phyloP scores from a whole-genome alignment of 2,329 filamentous ascomycete genomes.

The Fusarium pseudocircinatum region DNA sequence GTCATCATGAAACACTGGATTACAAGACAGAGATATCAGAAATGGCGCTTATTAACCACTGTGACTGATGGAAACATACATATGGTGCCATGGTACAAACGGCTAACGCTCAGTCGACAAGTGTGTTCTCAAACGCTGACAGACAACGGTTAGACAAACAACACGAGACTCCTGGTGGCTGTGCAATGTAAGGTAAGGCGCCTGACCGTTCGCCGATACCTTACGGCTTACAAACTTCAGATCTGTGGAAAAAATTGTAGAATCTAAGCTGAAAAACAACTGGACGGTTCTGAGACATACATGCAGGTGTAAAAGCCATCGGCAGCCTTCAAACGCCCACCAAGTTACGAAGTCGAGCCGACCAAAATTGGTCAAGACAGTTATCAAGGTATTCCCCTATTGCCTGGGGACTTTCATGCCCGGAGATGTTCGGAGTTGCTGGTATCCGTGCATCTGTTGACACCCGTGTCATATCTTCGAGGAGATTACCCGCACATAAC shows the following conservation, averaged over 20 bases:
- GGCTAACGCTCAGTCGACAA: neutral
- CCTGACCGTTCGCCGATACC: neutral
- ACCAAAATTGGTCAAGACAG: too few relatives aligned
- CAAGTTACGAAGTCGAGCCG: neutral
- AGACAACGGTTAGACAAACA: conserved; percentile 10
- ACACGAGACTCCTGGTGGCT: neutral
- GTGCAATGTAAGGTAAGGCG: neutral
- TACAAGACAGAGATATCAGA: neutral
- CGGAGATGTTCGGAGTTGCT: neutral
- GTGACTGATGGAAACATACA: neutral
- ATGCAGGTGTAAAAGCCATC: neutral
- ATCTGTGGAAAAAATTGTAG: neutral
- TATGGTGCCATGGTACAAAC: neutral
- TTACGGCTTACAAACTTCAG: neutral
- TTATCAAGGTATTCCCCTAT: neutral
- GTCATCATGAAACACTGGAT: conserved; percentile 6
- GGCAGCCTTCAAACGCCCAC: neutral
- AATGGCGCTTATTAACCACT: neutral
- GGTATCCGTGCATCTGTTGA: neutral
- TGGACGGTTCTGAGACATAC: neutral
- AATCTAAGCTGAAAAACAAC: neutral
- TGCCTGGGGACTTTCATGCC: neutral
- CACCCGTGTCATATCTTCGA: neutral
- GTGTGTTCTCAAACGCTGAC: neutral
- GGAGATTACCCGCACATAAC: neutral